Evolutionary conservation across 768 basidiomycete genomes (phyloP), one percentile per base, ranked within the genome.

Genomic region (Leucocoprinus leucothites): DNA sequence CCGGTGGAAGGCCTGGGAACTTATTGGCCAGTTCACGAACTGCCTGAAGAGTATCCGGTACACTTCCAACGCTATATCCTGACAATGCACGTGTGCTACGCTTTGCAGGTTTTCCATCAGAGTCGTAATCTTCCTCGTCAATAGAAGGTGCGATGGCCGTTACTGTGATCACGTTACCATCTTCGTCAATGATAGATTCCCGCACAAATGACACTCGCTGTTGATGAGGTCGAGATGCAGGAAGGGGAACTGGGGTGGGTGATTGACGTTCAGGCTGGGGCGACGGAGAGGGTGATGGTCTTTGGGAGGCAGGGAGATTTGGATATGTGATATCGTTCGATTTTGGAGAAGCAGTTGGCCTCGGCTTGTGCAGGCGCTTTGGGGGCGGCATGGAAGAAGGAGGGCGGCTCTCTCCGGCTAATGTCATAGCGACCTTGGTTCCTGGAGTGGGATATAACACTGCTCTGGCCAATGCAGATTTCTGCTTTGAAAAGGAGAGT

Each of bases 1-100:
- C 51, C 21, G 25, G 18, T 5, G 58, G 58, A 4, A 78, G 71
- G 13, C 67, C 71, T 35, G 85, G 82, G 68, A 86, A 87, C 65
- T 77, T 78, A 36, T 66, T 58, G 4, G 82, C 74, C 51, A 85
- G 69, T 34, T 81, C 79, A 18, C 75, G 77, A 31, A 85, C 74
- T 18, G 74, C 69, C 60, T 71, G 67, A 22, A 79, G 57, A 21
- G 71, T 74, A 55, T 81, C 78, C 2, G 66, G 63, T 31, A 75
- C 73, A 26, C 68, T 67, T n/a, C 67, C 65, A 56, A 69, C 65
- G 60, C 67, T 67, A 36, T 60, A 57, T 40, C 61, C 58, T 3
- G 65, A 67, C 38, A 62, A 58, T 36, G 58, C 51, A n/a, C 64
- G 25, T 7, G 47, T 48, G 18, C 21, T 18, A 9, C 25, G 53